Conservation (phyloP, 2,329 filamentous ascomycete genomes). For the Arachnopeziza araneosa region DNA sequence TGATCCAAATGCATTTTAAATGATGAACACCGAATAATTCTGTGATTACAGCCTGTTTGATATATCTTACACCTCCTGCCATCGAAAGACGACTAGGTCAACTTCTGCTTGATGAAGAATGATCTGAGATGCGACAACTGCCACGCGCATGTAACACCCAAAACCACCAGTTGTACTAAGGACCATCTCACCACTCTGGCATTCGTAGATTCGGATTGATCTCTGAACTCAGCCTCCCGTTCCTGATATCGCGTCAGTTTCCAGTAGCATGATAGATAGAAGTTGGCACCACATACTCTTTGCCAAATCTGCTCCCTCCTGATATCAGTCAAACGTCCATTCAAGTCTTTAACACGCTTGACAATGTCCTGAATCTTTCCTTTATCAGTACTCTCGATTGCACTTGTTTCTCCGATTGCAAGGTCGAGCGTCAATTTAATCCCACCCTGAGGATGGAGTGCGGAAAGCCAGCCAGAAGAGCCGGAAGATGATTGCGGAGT, state of each 20-base stretch:
- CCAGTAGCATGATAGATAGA: neutral
- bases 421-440: slow-evolving; percentile 84
- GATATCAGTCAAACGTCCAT: slow-evolving; percentile 80
- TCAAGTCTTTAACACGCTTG: slow-evolving; percentile 82
- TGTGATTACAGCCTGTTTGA: neutral
- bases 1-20: neutral
- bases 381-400: slow-evolving; percentile 93
- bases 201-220: slow-evolving; percentile 94
- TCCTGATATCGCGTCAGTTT: slow-evolving; percentile 50
- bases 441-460: slow-evolving; percentile 60
- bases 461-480: slow-evolving; percentile 65
- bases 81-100: slow-evolving; percentile 57
- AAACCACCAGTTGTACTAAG: slow-evolving; percentile 77
- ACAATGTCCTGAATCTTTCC: slow-evolving; percentile 86
- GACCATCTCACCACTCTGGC: slow-evolving; percentile 90
- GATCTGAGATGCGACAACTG: slow-evolving; percentile 90
- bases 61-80: neutral
- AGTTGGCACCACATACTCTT: slow-evolving; percentile 51
- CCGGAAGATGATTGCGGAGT: slow-evolving; percentile 71
- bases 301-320: slow-evolving; percentile 95
- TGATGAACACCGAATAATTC: neutral
- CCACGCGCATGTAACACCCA: slow-evolving; percentile 90
- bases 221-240: slow-evolving; percentile 94
- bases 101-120: slow-evolving; percentile 99
- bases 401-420: slow-evolving; percentile 88